Conservation (phyloP, 2,329 filamentous ascomycete genomes). For the Ceratocystis destructans region DNA sequence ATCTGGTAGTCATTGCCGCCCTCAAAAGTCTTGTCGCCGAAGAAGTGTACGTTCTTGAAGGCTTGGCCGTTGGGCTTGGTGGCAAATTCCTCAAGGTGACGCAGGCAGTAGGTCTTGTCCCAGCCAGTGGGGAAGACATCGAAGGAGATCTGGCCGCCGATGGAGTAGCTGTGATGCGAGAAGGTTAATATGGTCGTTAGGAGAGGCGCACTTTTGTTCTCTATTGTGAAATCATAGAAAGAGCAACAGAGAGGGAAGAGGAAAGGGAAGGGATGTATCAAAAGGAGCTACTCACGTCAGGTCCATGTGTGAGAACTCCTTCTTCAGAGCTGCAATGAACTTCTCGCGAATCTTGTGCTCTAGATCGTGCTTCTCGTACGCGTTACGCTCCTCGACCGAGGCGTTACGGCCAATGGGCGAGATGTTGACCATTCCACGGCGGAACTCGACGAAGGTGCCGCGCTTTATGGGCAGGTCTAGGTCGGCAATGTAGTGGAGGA, state of each 20-base stretch:
- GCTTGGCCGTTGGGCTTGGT: constrained; percentile 53
- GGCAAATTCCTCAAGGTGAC: constrained; percentile 72
- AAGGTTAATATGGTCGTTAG: neutral
- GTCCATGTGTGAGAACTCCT: constrained; percentile 69
- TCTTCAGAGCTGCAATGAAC: constrained; percentile 62
- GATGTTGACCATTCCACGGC: constrained; percentile 85
- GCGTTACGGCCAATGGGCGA: constrained; percentile 79
- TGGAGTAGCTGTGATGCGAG: constrained; percentile 53
- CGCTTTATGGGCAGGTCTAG: constrained; percentile 72
- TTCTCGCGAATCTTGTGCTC: constrained; percentile 59
- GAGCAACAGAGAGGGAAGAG: constrained; percentile 8
- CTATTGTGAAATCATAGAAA: neutral
- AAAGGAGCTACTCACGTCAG: constrained; percentile 51
- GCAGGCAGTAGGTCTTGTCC: constrained; percentile 97
- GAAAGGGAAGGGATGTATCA: constrained; percentile 10
- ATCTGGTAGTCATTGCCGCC: constrained; percentile 97
- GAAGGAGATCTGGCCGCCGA: constrained; percentile 95
- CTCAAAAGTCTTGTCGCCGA: constrained; percentile 84
- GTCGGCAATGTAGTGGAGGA: constrained; percentile 72
- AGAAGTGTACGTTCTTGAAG: constrained; percentile 91
- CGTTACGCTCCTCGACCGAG: constrained; percentile 60
- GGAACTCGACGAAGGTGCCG: constrained; percentile 76
- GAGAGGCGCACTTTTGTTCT: neutral
- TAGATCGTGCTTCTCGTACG: constrained; percentile 71
- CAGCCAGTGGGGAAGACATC: constrained; percentile 93